These are phyloP conservation scores for Themeda triandra DNA, from an alignment of 176 grass and related monocot genomes.

Conservation along the genomic window DNA sequence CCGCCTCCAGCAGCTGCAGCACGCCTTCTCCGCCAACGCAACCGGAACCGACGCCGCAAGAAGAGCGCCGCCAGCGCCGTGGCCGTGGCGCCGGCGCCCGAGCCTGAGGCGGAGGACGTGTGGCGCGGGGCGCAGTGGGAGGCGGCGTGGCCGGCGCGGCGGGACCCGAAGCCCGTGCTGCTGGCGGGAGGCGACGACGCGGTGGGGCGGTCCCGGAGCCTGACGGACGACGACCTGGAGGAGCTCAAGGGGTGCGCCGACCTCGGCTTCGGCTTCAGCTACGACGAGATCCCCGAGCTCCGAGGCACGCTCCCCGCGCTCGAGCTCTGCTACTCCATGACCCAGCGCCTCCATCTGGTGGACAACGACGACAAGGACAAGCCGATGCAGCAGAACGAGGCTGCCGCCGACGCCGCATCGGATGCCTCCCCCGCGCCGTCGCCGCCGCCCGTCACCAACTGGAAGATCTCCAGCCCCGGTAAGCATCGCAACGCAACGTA, in stretches of 20 bases:
- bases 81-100: rapidly evolving
- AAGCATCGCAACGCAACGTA: background rate
- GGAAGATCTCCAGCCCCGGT: conserved; percentile 52
- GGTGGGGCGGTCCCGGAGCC: conserved; percentile 26
- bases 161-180: background rate
- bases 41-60: background rate
- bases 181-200: background rate
- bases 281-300: conserved; percentile 49
- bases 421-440: background rate
- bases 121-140: conserved; percentile 44
- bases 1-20: background rate
- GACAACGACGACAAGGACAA: background rate
- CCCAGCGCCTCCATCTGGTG: conserved; percentile 20
- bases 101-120: conserved; percentile 26
- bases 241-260: conserved; percentile 47
- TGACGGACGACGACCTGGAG: conserved; percentile 48
- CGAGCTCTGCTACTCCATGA: conserved; percentile 54
- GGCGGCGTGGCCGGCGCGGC: conserved; percentile 29
- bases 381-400: background rate
- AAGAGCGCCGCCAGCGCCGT: background rate
- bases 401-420: background rate
- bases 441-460: conserved; percentile 27
- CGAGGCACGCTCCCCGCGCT: conserved; percentile 32
- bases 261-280: conserved; percentile 43
- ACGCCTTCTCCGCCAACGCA: background rate